phyloP scores from a whole-genome alignment of 1,139 yeast species.

The Candida tropicalis region DNA sequence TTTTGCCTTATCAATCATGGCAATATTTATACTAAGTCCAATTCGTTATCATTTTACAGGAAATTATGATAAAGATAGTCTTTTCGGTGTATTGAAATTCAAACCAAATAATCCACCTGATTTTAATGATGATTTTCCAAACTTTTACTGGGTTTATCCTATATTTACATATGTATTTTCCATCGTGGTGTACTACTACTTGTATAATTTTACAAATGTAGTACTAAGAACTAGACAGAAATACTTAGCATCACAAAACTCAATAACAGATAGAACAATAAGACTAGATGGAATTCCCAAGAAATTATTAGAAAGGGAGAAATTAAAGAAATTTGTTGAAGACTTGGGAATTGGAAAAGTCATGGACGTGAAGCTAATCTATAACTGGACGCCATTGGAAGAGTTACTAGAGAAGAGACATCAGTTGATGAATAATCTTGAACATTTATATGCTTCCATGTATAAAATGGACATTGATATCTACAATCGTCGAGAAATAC shows the following conservation, averaged over 20 bases:
- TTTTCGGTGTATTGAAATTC: conserved; percentile 15
- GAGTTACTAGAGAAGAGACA: conserved; percentile 41
- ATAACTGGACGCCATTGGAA: conserved; percentile 56
- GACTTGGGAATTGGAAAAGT: conserved; percentile 65
- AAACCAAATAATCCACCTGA: conserved; percentile 21
- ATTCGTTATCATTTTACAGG: conserved; percentile 49
- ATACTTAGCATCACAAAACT: conserved; percentile 84
- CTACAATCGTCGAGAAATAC: conserved; percentile 30
- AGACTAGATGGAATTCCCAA: conserved; percentile 82
- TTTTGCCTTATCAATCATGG: conserved; percentile 35
- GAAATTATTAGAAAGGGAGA: conserved; percentile 40
- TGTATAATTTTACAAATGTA: conserved; percentile 67
- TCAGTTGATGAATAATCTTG: conserved; percentile 38
- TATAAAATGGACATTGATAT: conserved; percentile 51
- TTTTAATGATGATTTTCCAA: conserved; percentile 30
- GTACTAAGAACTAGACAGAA: conserved; percentile 79
- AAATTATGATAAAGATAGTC: conserved; percentile 45
- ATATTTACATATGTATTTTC: conserved; percentile 87
- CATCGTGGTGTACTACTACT: conserved; percentile 58
- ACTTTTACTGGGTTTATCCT: conserved; percentile 75
- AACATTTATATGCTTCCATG: conserved; percentile 45
- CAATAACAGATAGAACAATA: conserved; percentile 91
- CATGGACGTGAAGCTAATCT: conserved; percentile 53
- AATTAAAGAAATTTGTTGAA: conserved; percentile 56
- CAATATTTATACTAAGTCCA: conserved; percentile 46